Conservation (phyloP, 164 flowering plant genomes). For the Chloranthus sessilifolius region DNA sequence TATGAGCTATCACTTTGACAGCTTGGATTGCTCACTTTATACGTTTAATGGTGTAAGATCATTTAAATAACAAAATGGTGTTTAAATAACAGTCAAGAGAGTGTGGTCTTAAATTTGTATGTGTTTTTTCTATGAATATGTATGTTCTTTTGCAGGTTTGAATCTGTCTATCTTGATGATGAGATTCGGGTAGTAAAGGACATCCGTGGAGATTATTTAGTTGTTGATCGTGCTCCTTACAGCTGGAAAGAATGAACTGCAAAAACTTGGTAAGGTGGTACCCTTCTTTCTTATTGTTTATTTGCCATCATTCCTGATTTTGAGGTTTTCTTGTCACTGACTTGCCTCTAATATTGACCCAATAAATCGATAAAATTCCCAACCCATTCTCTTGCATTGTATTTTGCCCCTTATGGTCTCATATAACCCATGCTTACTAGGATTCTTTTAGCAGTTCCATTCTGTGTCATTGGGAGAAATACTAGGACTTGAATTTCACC, state of each 20-base stretch:
- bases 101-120: background rate
- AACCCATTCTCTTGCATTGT: too few species aligned
- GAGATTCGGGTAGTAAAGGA: conserved; percentile 79
- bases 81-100: too few species aligned
- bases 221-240: conserved; percentile 77
- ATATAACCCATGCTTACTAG: too few species aligned
- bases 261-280: background rate
- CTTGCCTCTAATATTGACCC: too few species aligned
- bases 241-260: conserved; percentile 53
- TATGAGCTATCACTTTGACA: too few species aligned
- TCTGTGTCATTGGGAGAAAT: background rate
- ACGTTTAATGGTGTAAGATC: too few species aligned
- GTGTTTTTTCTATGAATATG: background rate
- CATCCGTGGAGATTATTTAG: conserved; percentile 65
- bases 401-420: too few species aligned
- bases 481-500: background rate
- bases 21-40: too few species aligned
- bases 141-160: conserved; percentile 62
- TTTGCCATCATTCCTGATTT: background rate
- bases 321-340: too few species aligned
- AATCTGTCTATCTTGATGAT: conserved; percentile 62
- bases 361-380: too few species aligned
- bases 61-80: too few species aligned
- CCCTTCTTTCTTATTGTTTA: background rate
- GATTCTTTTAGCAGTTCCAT: too few species aligned